Evolutionary conservation across 371 early-diverging fungal species (phyloP).

Genomic region (Fennellomyces sp.): DNA sequence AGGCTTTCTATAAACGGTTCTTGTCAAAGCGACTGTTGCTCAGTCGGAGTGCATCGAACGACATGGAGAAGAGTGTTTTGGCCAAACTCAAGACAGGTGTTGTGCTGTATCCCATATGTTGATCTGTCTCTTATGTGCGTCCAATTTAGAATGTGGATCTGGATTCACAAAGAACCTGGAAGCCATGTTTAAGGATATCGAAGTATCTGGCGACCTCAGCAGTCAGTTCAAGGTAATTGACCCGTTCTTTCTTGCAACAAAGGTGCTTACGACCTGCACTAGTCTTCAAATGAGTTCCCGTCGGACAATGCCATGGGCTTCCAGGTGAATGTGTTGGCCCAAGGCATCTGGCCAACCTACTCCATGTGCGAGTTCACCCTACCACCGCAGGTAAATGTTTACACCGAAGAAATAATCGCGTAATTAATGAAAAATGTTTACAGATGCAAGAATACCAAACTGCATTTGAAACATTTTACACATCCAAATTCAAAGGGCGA

Average conservation of each 20-base stretch:
- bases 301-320: conserved; percentile 68
- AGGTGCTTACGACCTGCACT: neutral
- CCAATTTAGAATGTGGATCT: conserved; percentile 85
- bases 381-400: conserved; percentile 65
- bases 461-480: conserved; percentile 77
- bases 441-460: conserved; percentile 69
- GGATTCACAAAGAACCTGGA: conserved; percentile 90
- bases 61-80: conserved; percentile 85
- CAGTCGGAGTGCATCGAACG: conserved; percentile 75
- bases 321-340: conserved; percentile 81
- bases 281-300: conserved; percentile 27
- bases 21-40: conserved; percentile 88
- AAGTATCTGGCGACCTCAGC: conserved; percentile 73
- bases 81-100: conserved; percentile 77
- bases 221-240: conserved; percentile 52
- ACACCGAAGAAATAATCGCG: no score
- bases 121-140: neutral
- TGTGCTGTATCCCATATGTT: neutral
- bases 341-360: conserved; percentile 91
- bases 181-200: conserved; percentile 93
- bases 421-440: no score
- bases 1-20: conserved; percentile 91
- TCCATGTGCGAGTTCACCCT: conserved; percentile 64
- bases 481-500: conserved; percentile 75
- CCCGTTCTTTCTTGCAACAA: neutral